Percentiles rank a stretch among this genome's conserved stretches.
Evolutionary conservation across 805 yeast genomes (phyloP).

Genomic region (Sugiyamaella floridensis): DNA sequence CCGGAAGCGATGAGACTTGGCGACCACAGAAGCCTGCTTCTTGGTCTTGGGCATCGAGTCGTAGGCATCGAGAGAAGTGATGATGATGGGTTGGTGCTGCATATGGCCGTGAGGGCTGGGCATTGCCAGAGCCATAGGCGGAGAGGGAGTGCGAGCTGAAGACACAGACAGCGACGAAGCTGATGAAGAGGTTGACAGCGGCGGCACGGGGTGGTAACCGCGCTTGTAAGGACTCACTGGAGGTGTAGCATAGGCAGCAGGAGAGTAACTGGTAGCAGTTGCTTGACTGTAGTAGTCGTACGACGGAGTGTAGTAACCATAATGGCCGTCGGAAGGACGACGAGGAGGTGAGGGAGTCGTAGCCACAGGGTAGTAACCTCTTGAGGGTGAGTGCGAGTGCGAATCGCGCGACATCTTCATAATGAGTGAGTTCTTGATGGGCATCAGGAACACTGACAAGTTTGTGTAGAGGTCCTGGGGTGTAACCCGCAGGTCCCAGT

Average conservation of each 20-base stretch:
- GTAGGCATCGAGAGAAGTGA: background rate
- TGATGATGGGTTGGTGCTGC: background rate
- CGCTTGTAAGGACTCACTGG: slow-evolving; percentile 4
- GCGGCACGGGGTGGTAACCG: background rate
- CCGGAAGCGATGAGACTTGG: background rate
- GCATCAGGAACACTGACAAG: slow-evolving; percentile 66
- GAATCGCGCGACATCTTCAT: background rate
- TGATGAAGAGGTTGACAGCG: slow-evolving; percentile 7
- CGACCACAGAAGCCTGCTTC: background rate
- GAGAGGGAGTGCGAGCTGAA: slow-evolving; percentile 4
- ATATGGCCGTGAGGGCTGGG: slow-evolving; percentile 2
- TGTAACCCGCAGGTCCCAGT: slow-evolving; percentile 75
- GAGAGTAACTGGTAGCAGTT: background rate
- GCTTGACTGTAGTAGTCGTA: slow-evolving; percentile 1
- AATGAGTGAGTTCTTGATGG: slow-evolving; percentile 54
- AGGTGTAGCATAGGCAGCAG: slow-evolving; percentile 6
- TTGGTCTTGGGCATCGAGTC: background rate
- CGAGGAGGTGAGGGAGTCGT: background rate
- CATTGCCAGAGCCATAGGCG: slow-evolving; percentile 3
- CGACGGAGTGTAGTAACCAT: background rate
- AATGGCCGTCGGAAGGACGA: background rate
- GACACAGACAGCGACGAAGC: slow-evolving; percentile 8
- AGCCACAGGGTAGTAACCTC: background rate
- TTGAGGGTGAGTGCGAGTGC: slow-evolving; percentile 1
- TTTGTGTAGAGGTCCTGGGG: slow-evolving; percentile 63